Conservation (phyloP, 1,284 basidiomycete species). For the Cryptococcus depauperatus region DNA sequence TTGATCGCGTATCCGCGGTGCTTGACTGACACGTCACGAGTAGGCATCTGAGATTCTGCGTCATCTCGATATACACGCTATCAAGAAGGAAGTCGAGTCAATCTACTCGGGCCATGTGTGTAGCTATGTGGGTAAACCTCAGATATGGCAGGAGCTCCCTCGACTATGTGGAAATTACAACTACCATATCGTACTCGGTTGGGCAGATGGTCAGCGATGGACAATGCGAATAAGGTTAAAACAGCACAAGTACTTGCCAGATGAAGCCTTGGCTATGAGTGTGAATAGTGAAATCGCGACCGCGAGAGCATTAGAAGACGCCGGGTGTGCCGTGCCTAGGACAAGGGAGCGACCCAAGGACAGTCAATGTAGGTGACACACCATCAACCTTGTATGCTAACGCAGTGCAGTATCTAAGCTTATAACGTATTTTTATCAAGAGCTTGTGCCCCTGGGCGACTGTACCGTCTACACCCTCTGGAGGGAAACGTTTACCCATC, state of each 20-base stretch:
- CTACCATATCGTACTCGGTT: conserved; percentile 3
- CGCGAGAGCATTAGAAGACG: neutral
- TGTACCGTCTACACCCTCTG: neutral
- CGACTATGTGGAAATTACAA: conserved; percentile 3
- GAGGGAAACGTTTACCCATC: neutral
- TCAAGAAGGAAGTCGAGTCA: conserved; percentile 1
- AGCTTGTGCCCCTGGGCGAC: neutral
- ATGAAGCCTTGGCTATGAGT: conserved; percentile 1
- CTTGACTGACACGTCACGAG: neutral
- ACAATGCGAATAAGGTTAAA: conserved; percentile 7
- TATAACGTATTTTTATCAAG: conserved; percentile 6
- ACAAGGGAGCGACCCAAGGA: conserved; percentile 1
- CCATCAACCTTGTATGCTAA: neutral
- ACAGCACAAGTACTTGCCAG: neutral
- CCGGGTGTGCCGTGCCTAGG: conserved; percentile 3
- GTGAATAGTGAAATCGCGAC: conserved; percentile 6
- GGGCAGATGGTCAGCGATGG: conserved; percentile 7
- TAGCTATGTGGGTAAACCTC: conserved; percentile 1
- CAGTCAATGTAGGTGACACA: neutral
- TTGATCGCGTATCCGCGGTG: neutral
- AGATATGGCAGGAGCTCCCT: conserved; percentile 1
- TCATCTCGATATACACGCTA: conserved; percentile 1
- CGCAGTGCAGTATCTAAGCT: neutral
- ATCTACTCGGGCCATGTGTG: conserved; percentile 1
- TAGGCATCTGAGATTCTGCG: conserved; percentile 1